These are phyloP conservation scores for Cryptococcus amylolentus DNA, from an alignment of 1,284 basidiomycete species.

Conservation along the genomic window DNA sequence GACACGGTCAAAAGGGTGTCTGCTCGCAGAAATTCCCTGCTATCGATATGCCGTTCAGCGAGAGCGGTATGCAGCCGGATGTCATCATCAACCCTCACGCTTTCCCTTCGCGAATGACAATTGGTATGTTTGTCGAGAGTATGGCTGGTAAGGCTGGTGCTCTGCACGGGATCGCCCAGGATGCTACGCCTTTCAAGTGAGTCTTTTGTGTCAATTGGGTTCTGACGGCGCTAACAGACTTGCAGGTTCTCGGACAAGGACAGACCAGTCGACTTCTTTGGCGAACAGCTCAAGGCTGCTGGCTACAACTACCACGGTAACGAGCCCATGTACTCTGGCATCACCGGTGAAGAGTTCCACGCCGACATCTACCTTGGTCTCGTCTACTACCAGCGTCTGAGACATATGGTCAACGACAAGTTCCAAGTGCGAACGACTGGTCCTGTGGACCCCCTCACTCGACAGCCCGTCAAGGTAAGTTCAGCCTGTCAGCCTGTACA, in stretches of 20 bases:
- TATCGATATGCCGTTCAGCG: conserved; percentile 97
- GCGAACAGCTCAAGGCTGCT: conserved; percentile 85
- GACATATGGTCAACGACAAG: conserved; percentile 99
- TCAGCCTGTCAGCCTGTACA: conserved; percentile 1
- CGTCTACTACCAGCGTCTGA: conserved; percentile 96
- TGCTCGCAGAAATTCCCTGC: conserved; percentile 99
- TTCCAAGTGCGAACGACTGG: conserved; percentile 99
- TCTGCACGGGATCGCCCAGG: conserved; percentile 96
- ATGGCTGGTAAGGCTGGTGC: conserved; percentile 98
- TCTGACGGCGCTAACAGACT: conserved; percentile 8
- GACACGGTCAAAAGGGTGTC: conserved; percentile 99
- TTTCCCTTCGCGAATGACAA: conserved; percentile 99
- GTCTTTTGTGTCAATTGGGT: conserved; percentile 25
- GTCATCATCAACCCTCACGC: conserved; percentile 99
- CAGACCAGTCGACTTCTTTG: conserved; percentile 95
- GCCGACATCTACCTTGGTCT: conserved; percentile 98
- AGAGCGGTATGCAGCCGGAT: conserved; percentile 98
- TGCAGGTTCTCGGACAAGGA: conserved; percentile 89
- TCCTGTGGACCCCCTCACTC: conserved; percentile 89
- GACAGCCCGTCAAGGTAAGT: conserved; percentile 92
- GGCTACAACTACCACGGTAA: conserved; percentile 99
- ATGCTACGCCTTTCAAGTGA: conserved; percentile 95
- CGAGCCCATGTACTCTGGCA: conserved; percentile 99
- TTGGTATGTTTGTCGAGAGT: conserved; percentile 99
- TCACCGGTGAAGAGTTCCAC: conserved; percentile 96